Base-by-base conservation (phyloP, 441 rosid species). In the Erodium moschatum region DNA sequence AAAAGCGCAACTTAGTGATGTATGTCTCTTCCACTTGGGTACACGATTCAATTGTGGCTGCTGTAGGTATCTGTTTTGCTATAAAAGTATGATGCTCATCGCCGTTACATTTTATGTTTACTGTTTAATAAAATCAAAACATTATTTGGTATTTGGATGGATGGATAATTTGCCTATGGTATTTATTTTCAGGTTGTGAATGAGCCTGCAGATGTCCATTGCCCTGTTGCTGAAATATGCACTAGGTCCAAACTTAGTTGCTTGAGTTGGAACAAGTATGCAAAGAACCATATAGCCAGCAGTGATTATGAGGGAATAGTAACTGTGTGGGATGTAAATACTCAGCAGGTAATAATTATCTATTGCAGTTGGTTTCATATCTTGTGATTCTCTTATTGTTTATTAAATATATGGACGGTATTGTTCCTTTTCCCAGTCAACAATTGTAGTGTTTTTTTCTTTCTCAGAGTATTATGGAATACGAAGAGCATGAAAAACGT, bases 281-380 rank as follows among this genome's bases (percentile, higher is more conserved):
- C 83, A 62, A 95, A 95, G 83, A 89, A 92, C 75, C 96, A 84
- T 76, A 92, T 95, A 78, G 97, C 97, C 52, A 95, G 99, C 77
- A 95, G 99, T 78, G 99, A 95, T 80, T 95, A 95, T 40, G 99
- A 95, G 77, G 99, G 98, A 69, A 90, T 87, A 79, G 99, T 92
- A 69, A 90, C 96, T 6, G 96, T 95, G 74, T 92, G 97, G 99
- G 99, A 95, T 82, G 92, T 90, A 73, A 85, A 88, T 68, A 92
- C 96, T 65, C 86, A 92, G 79, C 99, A 95, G 95, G 99, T 91
- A 83, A 73, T 19, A 5, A 40, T 64, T 70, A 66, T 42, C 20
- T 50, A 9, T 33, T 10, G 3, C 66, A 20, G 13, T 67, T 9
- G 7, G 44, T 5, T 24, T 46, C 13, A 18, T 6, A 4, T 44